These are phyloP conservation scores for Xylaria sp. DNA, from an alignment of 2,329 filamentous ascomycete genomes.

Conservation along the genomic window DNA sequence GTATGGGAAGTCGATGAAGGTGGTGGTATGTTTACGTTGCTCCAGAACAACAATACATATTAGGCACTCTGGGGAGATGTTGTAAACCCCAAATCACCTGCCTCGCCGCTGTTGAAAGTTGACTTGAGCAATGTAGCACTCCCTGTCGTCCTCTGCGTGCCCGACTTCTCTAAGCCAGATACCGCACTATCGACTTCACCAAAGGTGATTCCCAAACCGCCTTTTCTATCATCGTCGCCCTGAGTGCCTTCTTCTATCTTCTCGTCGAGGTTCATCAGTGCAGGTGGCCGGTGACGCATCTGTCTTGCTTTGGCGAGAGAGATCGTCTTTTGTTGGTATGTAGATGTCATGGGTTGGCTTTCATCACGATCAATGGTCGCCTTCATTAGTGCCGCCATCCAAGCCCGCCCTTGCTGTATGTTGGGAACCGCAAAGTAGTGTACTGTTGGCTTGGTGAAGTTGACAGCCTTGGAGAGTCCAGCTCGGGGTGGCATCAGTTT, in stretches of 20 bases:
- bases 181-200: constrained; percentile 55
- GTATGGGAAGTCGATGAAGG: constrained; percentile 19
- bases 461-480: constrained; percentile 88
- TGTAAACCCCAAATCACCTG: constrained; percentile 44
- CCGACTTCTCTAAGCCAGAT: constrained; percentile 53
- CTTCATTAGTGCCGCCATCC: constrained; percentile 99
- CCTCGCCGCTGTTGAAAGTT: constrained; percentile 49
- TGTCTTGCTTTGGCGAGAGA: constrained; percentile 87
- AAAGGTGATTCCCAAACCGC: constrained; percentile 54
- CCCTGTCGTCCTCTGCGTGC: constrained; percentile 49
- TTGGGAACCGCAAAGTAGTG: constrained; percentile 98
- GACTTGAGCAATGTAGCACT: constrained; percentile 50
- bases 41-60: constrained; percentile 13
- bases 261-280: constrained; percentile 78
- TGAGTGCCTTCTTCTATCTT: constrained; percentile 50
- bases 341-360: constrained; percentile 81
- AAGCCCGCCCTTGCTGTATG: constrained; percentile 85
- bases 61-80: constrained; percentile 49
- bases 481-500: constrained; percentile 93
- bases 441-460: constrained; percentile 96
- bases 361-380: constrained; percentile 96
- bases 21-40: constrained; percentile 19
- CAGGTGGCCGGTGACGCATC: constrained; percentile 90
- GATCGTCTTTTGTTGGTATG: constrained; percentile 97
- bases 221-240: constrained; percentile 48